Percentiles rank a stretch among this genome's conserved stretches.
Evolutionary conservation across 441 rosid species (phyloP).

Genomic region (Pelargonium myrrhifolium): DNA sequence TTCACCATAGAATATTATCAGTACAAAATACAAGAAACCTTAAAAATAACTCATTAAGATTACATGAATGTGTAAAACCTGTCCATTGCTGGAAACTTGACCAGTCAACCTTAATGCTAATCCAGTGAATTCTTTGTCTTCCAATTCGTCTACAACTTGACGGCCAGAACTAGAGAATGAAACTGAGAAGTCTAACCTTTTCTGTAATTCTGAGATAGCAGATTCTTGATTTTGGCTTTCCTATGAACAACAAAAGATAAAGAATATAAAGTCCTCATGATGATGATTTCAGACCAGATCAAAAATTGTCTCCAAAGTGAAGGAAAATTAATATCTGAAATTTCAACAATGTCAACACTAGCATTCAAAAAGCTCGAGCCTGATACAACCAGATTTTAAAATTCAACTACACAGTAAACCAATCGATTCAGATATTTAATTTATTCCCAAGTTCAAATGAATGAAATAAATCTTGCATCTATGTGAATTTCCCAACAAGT

Average conservation of each 20-base stretch:
- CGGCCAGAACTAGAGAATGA: conserved; percentile 33
- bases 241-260: conserved; percentile 32
- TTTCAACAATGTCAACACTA: not conserved
- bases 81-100: conserved; percentile 38
- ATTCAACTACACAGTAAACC: not conserved
- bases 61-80: conserved; percentile 35
- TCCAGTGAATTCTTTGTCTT: conserved; percentile 71
- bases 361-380: not conserved
- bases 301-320: not conserved
- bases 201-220: conserved; percentile 53
- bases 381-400: not conserved
- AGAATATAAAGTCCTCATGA: conserved; percentile 4
- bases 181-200: conserved; percentile 52
- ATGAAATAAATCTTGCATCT: conserved; percentile 3
- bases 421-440: conserved; percentile 3
- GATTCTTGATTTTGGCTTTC: conserved; percentile 45
- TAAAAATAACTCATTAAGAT: conserved; percentile 13
- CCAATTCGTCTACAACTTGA: conserved; percentile 56
- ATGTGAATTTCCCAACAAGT: not conserved
- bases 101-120: conserved; percentile 51
- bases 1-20: conserved; percentile 20
- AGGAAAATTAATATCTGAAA: conserved; percentile 8
- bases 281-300: not conserved
- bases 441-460: not conserved
- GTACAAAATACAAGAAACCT: conserved; percentile 11